Evolutionary conservation across 1,284 basidiomycete species (phyloP).

Genomic region (Melampsora larici-populina): DNA sequence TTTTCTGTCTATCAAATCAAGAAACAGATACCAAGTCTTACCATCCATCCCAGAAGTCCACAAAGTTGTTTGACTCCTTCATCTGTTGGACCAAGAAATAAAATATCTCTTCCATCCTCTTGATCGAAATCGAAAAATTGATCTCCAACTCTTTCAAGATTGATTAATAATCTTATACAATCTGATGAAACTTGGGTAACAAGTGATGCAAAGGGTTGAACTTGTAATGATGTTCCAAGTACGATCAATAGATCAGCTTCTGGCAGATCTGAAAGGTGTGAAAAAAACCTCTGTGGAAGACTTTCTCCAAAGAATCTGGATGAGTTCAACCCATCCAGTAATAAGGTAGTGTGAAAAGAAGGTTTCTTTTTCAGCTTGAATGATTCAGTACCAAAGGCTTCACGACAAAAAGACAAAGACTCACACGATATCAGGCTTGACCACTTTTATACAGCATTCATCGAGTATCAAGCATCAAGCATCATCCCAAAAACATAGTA

Average conservation of each 20-base stretch:
- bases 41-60: conserved; percentile 53
- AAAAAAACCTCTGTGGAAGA: conserved; percentile 51
- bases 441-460: conserved; percentile 43
- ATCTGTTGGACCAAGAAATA: conserved; percentile 55
- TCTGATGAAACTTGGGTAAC: conserved; percentile 55
- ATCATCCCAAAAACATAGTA: too few species aligned
- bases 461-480: too few species aligned
- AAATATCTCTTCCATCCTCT: conserved; percentile 50
- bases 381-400: too few species aligned
- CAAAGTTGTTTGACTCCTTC: conserved; percentile 51
- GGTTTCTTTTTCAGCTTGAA: too few species aligned
- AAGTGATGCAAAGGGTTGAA: conserved; percentile 60
- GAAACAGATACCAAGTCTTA: conserved; percentile 12
- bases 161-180: conserved; percentile 59
- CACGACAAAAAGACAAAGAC: background rate
- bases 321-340: too few species aligned
- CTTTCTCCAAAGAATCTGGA: conserved; percentile 48
- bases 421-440: conserved; percentile 54
- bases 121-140: conserved; percentile 45
- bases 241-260: conserved; percentile 80
- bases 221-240: conserved; percentile 82
- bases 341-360: too few species aligned
- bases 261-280: conserved; percentile 54
- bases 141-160: conserved; percentile 60
- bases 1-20: too few species aligned